Percentiles rank a stretch among this genome's conserved stretches.
Conservation (phyloP, 2,329 filamentous ascomycete genomes). For the Kalmusia sp. region DNA sequence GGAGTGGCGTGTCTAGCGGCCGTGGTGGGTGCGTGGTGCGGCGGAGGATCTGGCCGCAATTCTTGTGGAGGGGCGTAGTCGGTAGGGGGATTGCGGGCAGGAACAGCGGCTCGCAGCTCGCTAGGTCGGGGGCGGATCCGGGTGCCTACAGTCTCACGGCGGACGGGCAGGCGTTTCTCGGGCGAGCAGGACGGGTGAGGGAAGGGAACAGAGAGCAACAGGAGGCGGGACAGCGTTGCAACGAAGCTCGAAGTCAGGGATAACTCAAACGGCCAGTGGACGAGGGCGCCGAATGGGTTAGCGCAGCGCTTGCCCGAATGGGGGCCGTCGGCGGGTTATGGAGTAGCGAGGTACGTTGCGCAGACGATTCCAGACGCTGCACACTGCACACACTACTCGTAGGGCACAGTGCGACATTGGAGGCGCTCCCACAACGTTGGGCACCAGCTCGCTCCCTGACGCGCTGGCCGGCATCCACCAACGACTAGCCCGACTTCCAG, state of each 20-base stretch:
- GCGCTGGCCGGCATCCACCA: constrained; percentile 2
- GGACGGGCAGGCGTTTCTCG: not conserved
- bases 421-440: constrained; percentile 9
- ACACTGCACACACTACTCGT: too few relatives aligned
- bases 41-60: constrained; percentile 17
- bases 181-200: constrained; percentile 16
- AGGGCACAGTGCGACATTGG: too few relatives aligned
- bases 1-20: constrained; percentile 13
- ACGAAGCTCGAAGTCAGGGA: constrained; percentile 33
- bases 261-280: constrained; percentile 26
- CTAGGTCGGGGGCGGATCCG: not conserved
- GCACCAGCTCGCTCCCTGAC: constrained; percentile 10
- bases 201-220: constrained; percentile 24
- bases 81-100: constrained; percentile 5
- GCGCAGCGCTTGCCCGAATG: constrained; percentile 2
- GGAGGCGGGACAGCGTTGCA: constrained; percentile 21
- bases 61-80: constrained; percentile 20
- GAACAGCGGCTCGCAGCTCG: constrained; percentile 7
- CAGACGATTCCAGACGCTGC: too few relatives aligned
- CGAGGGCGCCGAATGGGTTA: constrained; percentile 10
- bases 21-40: constrained; percentile 11
- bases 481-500: not conserved
- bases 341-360: too few relatives aligned
- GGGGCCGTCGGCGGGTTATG: too few relatives aligned
- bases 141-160: not conserved